Base-by-base conservation (phyloP, 2,329 filamentous ascomycete genomes). In the Colletotrichum karsti region DNA sequence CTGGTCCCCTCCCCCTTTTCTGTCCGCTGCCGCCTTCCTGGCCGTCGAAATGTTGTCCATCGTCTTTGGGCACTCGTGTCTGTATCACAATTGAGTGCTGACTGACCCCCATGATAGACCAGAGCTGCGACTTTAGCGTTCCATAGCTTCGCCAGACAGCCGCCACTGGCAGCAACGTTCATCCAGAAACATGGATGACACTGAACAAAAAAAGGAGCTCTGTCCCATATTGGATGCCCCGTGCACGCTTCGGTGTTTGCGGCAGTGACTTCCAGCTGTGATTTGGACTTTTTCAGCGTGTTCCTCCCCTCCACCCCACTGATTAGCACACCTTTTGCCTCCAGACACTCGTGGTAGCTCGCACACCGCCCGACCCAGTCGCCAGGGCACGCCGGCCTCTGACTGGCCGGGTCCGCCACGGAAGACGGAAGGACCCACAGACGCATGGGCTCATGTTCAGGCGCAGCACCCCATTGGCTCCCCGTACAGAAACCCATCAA, bases 381-480 rank as follows among this genome's bases (percentile, higher is more conserved):
- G 26, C 39, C 37, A 59, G 30, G 61, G 53, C 22, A 41, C 13
- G 13, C 24, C 22, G 56, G 33, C 12, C 33, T 54, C 24, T 58
- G 20, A 64, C 24, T 58, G 65, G 60, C 9, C 24, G 8, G 20
- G 5, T 8, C 61, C 46, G 26, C 20, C 24, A 64, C 65, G 60
- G 65, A 68, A 65, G 61, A 59, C 65, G 60, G 53, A 67, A 64
- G 30, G 65, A 64, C 60, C 65, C 65, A 68, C 18, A 18, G 6
- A 22, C 26, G 30, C 60, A 68, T 68, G 54, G 65, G 9, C 61
- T 64, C 60, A 65, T 65, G 22, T 65, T 12, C 46, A 65, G 20
- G 26, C 20, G 39, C 60, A 53, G 22, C 26, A 42, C 63, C 6
- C 26, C 39, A 67, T 67, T 64, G 65, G 65, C 65, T 48, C 6